These are phyloP conservation scores for Dalbergia cultrata DNA, from an alignment of 306 rosid genomes.

Conservation along the genomic window DNA sequence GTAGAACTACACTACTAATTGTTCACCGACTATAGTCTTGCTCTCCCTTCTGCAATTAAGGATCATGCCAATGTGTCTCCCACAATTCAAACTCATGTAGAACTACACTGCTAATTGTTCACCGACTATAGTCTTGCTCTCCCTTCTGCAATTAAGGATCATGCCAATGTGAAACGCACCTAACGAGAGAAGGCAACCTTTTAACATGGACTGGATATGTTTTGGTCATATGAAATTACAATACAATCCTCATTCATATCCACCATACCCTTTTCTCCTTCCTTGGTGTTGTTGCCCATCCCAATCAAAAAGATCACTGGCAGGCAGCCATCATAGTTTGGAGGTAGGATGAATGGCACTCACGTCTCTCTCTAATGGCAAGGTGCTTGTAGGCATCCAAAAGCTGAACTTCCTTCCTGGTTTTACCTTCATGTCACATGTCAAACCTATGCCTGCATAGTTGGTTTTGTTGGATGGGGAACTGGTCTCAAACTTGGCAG, in stretches of 20 bases:
- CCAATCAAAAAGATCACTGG: background rate
- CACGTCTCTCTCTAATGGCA: constrained; percentile 55
- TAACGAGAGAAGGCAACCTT: background rate
- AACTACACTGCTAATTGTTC: background rate
- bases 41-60: background rate
- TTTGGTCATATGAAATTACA: background rate
- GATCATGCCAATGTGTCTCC: background rate
- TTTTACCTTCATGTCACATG: constrained; percentile 88
- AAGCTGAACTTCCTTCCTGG: constrained; percentile 90
- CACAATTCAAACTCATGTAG: background rate
- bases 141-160: background rate
- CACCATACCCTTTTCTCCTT: background rate
- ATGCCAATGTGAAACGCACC: background rate
- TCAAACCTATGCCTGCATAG: constrained; percentile 77
- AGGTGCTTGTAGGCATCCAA: constrained; percentile 80
- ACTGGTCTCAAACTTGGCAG: constrained; percentile 89
- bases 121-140: constrained; percentile 3
- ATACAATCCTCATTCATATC: background rate
- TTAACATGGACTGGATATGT: background rate
- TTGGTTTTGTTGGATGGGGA: constrained; percentile 97
- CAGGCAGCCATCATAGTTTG: background rate
- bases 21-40: constrained; percentile 17
- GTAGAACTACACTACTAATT: background rate
- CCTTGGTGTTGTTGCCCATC: background rate
- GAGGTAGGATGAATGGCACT: too few species aligned